Base-by-base conservation (phyloP, 2,329 filamentous ascomycete genomes). In the Trichoderma simmonsii region DNA sequence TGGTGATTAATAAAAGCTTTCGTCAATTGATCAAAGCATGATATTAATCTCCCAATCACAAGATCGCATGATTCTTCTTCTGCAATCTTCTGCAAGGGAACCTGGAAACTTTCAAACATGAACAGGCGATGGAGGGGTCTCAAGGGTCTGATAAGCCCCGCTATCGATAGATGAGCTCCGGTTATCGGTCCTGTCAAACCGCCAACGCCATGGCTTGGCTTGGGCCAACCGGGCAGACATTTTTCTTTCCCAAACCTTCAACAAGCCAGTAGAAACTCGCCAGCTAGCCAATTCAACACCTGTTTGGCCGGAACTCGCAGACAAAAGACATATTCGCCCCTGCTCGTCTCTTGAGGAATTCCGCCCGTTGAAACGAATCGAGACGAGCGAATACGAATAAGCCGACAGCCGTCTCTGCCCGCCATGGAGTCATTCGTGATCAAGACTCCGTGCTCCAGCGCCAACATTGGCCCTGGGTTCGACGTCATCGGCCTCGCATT, bases 381-480 rank as follows among this genome's bases (percentile, higher is more conserved):
- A 70, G 30, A n/a, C 36, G 11, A 28, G 34, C 56, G 15, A 59
- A 43, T 32, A 67, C 64, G 51, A 59, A 43, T n/a, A 18, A 43
- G 21, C 34, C 14, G 26, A n/a, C 18, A 48, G 15, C 61, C 24
- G 61, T 51, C 73, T 77, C 63, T 34, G 63, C 43, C 57, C 57
- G 26, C 30, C 30, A 86, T 86, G 84, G 87, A 90, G 79, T 89
- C 88, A 70, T 91, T 92, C 82, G 84, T 87, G 76, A 93, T 94
- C 86, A 90, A 88, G 83, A 93, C 94, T 74, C 95, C 95, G 75
- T 97, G 93, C 85, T 98, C 95, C 73, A 98, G 95, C 74, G 95
- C 95, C 84, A 98, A 98, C 86, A 98, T 98, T 80, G 95, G 94
- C 76, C 95, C 95, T 63, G 95, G 95, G 72, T 99, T 98, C 86